These are phyloP conservation scores for Noccaea bulbosa DNA, from an alignment of 345 rosid species.

Conservation along the genomic window DNA sequence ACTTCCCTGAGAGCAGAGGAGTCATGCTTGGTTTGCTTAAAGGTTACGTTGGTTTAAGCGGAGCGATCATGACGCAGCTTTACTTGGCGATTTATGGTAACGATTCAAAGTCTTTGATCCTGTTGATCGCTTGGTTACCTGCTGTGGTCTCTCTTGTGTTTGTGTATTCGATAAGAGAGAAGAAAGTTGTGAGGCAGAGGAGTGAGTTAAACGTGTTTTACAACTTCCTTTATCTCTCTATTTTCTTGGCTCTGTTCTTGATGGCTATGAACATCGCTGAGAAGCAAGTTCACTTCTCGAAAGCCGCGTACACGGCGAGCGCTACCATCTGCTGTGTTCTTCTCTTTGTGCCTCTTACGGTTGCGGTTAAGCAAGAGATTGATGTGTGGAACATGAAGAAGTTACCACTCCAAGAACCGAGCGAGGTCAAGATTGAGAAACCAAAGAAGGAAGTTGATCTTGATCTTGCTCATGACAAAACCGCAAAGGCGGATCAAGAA, in stretches of 20 bases:
- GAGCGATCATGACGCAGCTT: constrained; percentile 81
- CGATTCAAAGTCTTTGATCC: constrained; percentile 72
- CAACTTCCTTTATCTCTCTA: constrained; percentile 61
- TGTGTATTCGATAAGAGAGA: constrained; percentile 65
- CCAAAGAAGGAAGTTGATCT: constrained; percentile 37
- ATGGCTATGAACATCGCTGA: constrained; percentile 64
- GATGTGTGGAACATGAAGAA: constrained; percentile 58
- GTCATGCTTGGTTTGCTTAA: constrained; percentile 77
- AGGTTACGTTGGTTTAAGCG: constrained; percentile 85
- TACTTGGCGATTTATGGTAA: constrained; percentile 80
- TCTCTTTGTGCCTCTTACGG: constrained; percentile 68
- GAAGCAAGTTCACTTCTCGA: constrained; percentile 55
- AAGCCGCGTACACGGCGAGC: constrained; percentile 55
- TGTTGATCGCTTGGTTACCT: constrained; percentile 84
- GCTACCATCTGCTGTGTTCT: constrained; percentile 52
- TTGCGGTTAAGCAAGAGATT: constrained; percentile 66
- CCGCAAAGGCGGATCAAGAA: not conserved
- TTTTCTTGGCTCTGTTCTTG: constrained; percentile 72
- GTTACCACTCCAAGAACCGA: constrained; percentile 35
- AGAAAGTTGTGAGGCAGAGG: constrained; percentile 54
- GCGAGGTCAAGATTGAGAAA: constrained; percentile 39
- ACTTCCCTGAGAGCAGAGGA: constrained; percentile 88
- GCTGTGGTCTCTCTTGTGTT: constrained; percentile 74
- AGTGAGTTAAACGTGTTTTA: constrained; percentile 66
- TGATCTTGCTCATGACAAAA: constrained; percentile 16